phyloP scores from a whole-genome alignment of 2,329 filamentous ascomycete genomes.

The Gaeumannomyces tritici region DNA sequence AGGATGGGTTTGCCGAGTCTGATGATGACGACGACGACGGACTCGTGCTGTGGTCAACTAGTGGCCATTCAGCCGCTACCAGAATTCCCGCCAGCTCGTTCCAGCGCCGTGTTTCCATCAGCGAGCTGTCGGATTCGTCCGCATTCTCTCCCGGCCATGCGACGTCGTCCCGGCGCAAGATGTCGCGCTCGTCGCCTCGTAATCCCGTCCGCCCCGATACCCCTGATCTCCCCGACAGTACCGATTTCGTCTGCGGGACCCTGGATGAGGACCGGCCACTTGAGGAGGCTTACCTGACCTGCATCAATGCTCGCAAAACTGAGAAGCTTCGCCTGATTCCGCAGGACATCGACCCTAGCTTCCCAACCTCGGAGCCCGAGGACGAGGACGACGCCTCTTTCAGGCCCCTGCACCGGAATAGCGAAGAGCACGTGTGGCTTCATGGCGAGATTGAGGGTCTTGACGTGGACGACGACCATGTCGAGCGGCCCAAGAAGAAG shows the following conservation, averaged over 20 bases:
- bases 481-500: conserved; percentile 39
- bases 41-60: conserved; percentile 44
- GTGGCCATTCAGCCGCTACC: neutral
- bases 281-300: conserved; percentile 88
- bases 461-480: conserved; percentile 45
- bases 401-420: conserved; percentile 48
- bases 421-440: conserved; percentile 60
- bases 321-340: conserved; percentile 75
- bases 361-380: conserved; percentile 88
- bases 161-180: conserved; percentile 21
- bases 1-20: conserved; percentile 58
- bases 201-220: conserved; percentile 57
- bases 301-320: conserved; percentile 69
- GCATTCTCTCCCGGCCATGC: conserved; percentile 34
- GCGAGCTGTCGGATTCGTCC: conserved; percentile 51
- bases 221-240: conserved; percentile 88
- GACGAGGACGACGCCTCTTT: conserved; percentile 65
- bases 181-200: conserved; percentile 20
- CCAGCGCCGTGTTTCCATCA: neutral
- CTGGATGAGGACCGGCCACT: conserved; percentile 89
- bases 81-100: neutral
- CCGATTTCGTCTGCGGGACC: conserved; percentile 97
- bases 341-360: conserved; percentile 97
- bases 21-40: conserved; percentile 62
- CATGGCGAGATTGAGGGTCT: conserved; percentile 63